Base-by-base conservation (phyloP, 192 early-diverging fungal genomes). In the Linnemannia zychae region DNA sequence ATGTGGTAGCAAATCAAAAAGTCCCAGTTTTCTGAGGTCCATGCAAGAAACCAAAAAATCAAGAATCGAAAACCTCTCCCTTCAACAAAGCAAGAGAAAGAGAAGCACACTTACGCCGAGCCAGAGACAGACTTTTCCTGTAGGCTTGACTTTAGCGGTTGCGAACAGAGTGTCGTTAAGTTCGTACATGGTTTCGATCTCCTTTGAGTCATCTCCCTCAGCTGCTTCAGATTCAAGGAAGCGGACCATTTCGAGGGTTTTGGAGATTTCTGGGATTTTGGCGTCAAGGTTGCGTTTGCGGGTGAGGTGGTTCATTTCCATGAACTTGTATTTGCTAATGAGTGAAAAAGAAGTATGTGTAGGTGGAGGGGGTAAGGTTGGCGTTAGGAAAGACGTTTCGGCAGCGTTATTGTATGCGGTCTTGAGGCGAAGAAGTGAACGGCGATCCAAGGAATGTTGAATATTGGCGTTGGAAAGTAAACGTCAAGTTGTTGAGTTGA, bases 231-330 rank as follows among this genome's bases (percentile, higher is more conserved):
- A 79, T 76, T 93, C 87, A 46, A 99, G 87, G 67, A 93, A 96
- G n/a, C 94, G 89, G 34, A 99, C 96, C 88, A 96, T 94, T 53
- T 93, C 93, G 67, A 98, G 88, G 0, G 97, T 97, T 88, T 99
- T 99, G 89, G 96, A 93, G 74, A 99, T 96, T 86, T 99, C 97
- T 6, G 98, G 98, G 50, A 99, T 95, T 90, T 99, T 99, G 37
- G 93, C 89, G 77, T 98, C 96, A 28, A 99, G 91, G 57, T 92
- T 91, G 44, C 91, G 90, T 80, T 94, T 95, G 76, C 96, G 95
- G 77, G 97, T 96, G 22, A 96, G 87, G 84, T 96, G 90, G 78
- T 97, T 97, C 79, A 92, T 89, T 86, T 99, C 97, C 98, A 99
- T 99, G 82, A 96, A 99, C 88, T 95, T 96, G 94, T 98, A 99